Evolutionary conservation across 305 asterid genomes (phyloP).

Genomic region (Fraxinus dipetala): DNA sequence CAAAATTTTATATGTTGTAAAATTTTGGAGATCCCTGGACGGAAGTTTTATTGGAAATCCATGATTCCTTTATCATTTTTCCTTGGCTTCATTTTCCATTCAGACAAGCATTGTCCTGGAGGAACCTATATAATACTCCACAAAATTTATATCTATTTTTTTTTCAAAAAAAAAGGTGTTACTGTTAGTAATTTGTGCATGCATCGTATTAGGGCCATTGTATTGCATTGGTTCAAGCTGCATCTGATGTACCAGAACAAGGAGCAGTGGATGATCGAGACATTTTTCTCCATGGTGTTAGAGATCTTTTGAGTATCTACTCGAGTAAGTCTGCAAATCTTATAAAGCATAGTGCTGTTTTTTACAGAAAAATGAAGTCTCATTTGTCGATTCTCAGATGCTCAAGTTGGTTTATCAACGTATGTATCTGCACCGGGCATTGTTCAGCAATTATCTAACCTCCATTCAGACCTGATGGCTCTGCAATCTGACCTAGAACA

Average conservation of each 20-base stretch:
- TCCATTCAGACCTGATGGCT: slow-evolving; percentile 80
- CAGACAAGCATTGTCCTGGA: neutral
- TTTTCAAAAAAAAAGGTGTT: neutral
- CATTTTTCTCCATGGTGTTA: slow-evolving; percentile 85
- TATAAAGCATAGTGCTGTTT: slow-evolving; percentile 12
- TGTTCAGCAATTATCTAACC: slow-evolving; percentile 84
- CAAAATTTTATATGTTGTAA: neutral
- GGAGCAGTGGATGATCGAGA: slow-evolving; percentile 98
- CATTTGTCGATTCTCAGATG: slow-evolving; percentile 46
- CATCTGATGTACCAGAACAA: slow-evolving; percentile 89
- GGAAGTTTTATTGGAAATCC: neutral
- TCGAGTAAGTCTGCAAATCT: slow-evolving; percentile 58
- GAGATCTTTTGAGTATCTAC: slow-evolving; percentile 93
- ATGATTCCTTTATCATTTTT: neutral
- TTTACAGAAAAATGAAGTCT: neutral
- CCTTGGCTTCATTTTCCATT: neutral
- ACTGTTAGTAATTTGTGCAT: slow-evolving; percentile 16
- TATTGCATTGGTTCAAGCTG: slow-evolving; percentile 75
- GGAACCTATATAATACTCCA: neutral
- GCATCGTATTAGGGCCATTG: slow-evolving; percentile 58
- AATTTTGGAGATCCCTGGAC: neutral
- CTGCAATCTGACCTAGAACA: slow-evolving; percentile 88
- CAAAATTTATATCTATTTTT: neutral
- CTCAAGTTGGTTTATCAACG: slow-evolving; percentile 83
- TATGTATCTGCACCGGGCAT: slow-evolving; percentile 95